Evolutionary conservation across 805 yeast genomes (phyloP).

Genomic region (Scheffersomyces amazonensis): DNA sequence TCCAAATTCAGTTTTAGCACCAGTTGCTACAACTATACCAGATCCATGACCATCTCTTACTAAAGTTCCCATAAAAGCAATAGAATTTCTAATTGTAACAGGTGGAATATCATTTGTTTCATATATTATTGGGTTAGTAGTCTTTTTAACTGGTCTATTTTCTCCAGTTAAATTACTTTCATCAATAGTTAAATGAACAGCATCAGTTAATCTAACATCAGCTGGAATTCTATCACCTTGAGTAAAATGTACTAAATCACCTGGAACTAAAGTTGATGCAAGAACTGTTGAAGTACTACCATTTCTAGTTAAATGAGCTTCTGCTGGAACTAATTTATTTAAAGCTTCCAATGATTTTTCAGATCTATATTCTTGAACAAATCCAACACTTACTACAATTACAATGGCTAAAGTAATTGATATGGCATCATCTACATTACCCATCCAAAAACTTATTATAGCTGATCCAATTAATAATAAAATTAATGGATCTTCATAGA

Average conservation of each 20-base stretch:
- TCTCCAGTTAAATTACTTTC: slow-evolving; percentile 97
- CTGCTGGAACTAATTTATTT: slow-evolving; percentile 93
- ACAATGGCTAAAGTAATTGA: slow-evolving; percentile 87
- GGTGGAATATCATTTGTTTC: slow-evolving; percentile 40
- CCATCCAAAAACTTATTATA: slow-evolving; percentile 80
- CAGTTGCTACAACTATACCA: slow-evolving; percentile 92
- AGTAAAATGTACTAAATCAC: slow-evolving; percentile 84
- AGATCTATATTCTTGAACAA: slow-evolving; percentile 94
- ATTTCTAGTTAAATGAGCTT: slow-evolving; percentile 84
- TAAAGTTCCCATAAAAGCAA: slow-evolving; percentile 96
- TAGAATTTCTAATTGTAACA: slow-evolving; percentile 66
- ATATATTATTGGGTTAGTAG: slow-evolving; percentile 39
- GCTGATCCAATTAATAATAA: slow-evolving; percentile 89
- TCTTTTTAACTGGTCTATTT: slow-evolving; percentile 79
- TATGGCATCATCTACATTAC: slow-evolving; percentile 95
- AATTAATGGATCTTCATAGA: slow-evolving; percentile 89
- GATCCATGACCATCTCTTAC: slow-evolving; percentile 95
- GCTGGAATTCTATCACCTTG: slow-evolving; percentile 98
- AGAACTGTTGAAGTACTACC: slow-evolving; percentile 76
- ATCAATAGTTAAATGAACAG: slow-evolving; percentile 81
- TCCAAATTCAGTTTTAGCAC: slow-evolving; percentile 88
- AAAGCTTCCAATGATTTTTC: slow-evolving; percentile 93
- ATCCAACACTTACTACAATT: slow-evolving; percentile 95
- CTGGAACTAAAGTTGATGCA: slow-evolving; percentile 90
- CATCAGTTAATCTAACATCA: slow-evolving; percentile 76